Percentiles rank a stretch among this genome's conserved stretches.
phyloP scores from a whole-genome alignment of 805 yeast species.

The Nakazawaea pomicola region DNA sequence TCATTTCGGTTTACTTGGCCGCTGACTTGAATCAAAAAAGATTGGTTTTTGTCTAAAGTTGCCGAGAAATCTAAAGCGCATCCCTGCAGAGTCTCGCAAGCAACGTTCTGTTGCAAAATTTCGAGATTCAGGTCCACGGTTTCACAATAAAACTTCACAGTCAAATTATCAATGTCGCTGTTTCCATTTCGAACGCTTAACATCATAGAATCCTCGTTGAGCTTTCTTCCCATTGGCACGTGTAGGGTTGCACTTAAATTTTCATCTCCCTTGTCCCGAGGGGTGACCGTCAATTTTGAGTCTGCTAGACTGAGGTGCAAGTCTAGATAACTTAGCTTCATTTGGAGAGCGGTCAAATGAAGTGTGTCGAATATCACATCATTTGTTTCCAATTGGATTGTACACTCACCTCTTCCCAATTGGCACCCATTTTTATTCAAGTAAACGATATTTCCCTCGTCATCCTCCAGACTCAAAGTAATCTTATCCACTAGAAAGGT shows the following conservation, averaged over 20 bases:
- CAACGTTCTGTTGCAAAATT: not conserved
- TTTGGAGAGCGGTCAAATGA: too few relatives aligned
- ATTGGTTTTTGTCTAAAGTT: not conserved
- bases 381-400: conserved; percentile 10
- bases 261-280: not conserved
- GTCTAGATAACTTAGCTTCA: too few relatives aligned
- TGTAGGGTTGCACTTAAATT: conserved; percentile 1
- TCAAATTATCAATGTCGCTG: not conserved
- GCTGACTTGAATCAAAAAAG: conserved; percentile 11
- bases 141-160: not conserved
- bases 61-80: not conserved
- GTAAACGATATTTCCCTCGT: conserved; percentile 13
- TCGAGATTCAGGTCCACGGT: not conserved
- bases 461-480: conserved; percentile 13
- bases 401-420: conserved; percentile 11
- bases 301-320: too few relatives aligned
- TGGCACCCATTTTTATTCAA: conserved; percentile 2
- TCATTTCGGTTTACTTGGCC: conserved; percentile 13
- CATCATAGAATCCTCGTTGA: conserved; percentile 2
- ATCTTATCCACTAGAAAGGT: conserved; percentile 16
- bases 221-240: conserved; percentile 1
- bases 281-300: not conserved
- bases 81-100: not conserved
- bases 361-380: not conserved
- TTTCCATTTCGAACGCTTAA: conserved; percentile 1